A percentile compares a stretch with the other conserved stretches of the same genome.
Conservation (phyloP, 2,329 filamentous ascomycete genomes). For the Fusarium avenaceum region DNA sequence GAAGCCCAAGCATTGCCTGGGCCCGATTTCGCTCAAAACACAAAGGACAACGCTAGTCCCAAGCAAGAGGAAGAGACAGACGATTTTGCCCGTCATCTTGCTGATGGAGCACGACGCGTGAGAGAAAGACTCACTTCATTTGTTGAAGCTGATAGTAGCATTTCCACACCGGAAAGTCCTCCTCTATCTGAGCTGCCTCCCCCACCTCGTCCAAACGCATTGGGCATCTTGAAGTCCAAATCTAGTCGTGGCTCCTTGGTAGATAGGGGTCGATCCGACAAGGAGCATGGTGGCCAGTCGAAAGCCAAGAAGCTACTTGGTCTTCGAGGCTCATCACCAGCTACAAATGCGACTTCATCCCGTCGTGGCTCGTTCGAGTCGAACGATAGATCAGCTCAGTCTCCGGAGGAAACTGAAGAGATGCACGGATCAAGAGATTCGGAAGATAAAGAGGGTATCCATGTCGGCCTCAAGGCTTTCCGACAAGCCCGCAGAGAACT, state of each 20-base stretch:
- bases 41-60: constrained; percentile 55
- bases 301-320: constrained; percentile 75
- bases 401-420: constrained; percentile 35
- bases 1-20: constrained; percentile 29
- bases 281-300: constrained; percentile 57
- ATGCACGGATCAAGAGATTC: constrained; percentile 43
- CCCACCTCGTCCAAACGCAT: constrained; percentile 64
- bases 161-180: constrained; percentile 42
- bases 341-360: constrained; percentile 58
- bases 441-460: constrained; percentile 57
- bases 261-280: constrained; percentile 60
- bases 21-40: constrained; percentile 22
- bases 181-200: constrained; percentile 58
- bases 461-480: constrained; percentile 69
- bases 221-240: constrained; percentile 75
- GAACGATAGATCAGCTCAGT: constrained; percentile 32
- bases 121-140: constrained; percentile 80
- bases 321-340: constrained; percentile 62
- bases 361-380: constrained; percentile 51
- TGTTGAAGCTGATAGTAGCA: constrained; percentile 71
- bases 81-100: constrained; percentile 80
- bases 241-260: constrained; percentile 76
- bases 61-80: constrained; percentile 67
- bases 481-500: constrained; percentile 69
- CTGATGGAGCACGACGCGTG: constrained; percentile 76